Evolutionary conservation across 2,329 filamentous ascomycete genomes (phyloP).

Genomic region (Thielaviopsis ethacetica): DNA sequence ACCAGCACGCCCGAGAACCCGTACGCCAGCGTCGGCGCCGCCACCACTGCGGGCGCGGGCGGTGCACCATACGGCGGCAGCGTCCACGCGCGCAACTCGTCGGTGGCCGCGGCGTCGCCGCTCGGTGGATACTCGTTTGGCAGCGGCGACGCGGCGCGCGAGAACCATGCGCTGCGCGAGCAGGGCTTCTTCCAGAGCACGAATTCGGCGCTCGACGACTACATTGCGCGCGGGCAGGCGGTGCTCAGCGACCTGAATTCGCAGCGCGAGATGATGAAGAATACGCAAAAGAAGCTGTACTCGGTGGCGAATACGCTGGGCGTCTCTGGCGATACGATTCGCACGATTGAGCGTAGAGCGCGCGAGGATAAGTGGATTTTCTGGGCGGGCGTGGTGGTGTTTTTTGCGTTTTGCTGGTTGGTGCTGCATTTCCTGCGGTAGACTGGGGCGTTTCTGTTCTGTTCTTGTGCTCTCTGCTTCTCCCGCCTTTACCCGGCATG

Average conservation of each 20-base stretch:
- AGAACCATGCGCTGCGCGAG: slow-evolving; percentile 73
- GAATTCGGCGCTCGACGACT: slow-evolving; percentile 79
- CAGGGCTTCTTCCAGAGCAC: slow-evolving; percentile 75
- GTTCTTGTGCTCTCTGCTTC: slow-evolving; percentile 5
- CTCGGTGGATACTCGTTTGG: slow-evolving; percentile 23
- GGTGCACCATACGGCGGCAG: background rate
- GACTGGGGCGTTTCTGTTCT: slow-evolving; percentile 14
- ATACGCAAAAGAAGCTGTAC: slow-evolving; percentile 79
- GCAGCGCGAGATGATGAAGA: slow-evolving; percentile 89
- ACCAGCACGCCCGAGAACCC: slow-evolving; percentile 81
- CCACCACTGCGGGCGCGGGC: slow-evolving; percentile 15
- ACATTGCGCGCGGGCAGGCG: slow-evolving; percentile 76
- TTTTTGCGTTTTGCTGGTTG: slow-evolving; percentile 83
- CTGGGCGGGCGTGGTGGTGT: slow-evolving; percentile 67
- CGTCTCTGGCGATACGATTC: slow-evolving; percentile 86
- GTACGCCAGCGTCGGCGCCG: slow-evolving; percentile 43
- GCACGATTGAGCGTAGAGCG: slow-evolving; percentile 85
- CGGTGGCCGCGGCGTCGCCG: background rate
- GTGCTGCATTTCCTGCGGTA: slow-evolving; percentile 72
- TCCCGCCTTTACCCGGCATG: slow-evolving; percentile 9
- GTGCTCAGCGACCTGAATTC: slow-evolving; percentile 78
- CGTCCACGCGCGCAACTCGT: slow-evolving; percentile 3
- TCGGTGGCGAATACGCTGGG: slow-evolving; percentile 88
- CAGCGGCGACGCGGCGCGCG: slow-evolving; percentile 49
- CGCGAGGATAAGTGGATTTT: slow-evolving; percentile 98